phyloP scores from a whole-genome alignment of 495 filamentous ascomycete species.

The Annulohypoxylon stygium region DNA sequence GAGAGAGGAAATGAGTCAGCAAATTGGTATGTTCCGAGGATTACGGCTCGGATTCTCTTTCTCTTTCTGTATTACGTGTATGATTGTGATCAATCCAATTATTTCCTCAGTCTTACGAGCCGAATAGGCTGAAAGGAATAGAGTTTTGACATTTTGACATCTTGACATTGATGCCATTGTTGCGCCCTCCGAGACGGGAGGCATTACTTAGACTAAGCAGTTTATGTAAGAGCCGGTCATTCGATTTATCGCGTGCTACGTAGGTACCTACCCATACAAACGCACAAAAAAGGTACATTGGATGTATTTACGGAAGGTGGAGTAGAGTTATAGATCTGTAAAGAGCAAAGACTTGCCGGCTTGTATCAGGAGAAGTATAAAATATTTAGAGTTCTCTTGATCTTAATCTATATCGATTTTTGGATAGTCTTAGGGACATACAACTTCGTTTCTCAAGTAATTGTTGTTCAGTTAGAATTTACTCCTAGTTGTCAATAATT shows the following conservation, averaged over 20 bases:
- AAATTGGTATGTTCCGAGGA: neutral
- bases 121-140: neutral
- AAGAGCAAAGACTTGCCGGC: conserved; percentile 4
- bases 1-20: neutral
- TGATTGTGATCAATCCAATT: neutral
- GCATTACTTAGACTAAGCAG: neutral
- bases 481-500: neutral
- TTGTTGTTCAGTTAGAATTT: neutral
- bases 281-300: neutral
- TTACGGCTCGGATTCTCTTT: neutral
- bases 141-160: neutral
- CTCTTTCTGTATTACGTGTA: neutral
- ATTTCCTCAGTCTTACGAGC: neutral
- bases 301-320: conserved; percentile 15
- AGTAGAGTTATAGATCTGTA: conserved; percentile 11
- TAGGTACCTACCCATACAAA: neutral
- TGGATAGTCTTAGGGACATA: neutral
- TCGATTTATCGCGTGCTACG: conserved; percentile 1
- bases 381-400: neutral
- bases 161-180: conserved; percentile 26
- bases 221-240: conserved; percentile 6
- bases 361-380: conserved; percentile 1
- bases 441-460: neutral
- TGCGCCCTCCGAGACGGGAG: conserved; percentile 32
- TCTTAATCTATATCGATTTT: neutral